Percentiles rank a stretch among this genome's conserved stretches.
These are phyloP conservation scores for Mycena vitilis DNA, from an alignment of 768 basidiomycete species.

Conservation along the genomic window DNA sequence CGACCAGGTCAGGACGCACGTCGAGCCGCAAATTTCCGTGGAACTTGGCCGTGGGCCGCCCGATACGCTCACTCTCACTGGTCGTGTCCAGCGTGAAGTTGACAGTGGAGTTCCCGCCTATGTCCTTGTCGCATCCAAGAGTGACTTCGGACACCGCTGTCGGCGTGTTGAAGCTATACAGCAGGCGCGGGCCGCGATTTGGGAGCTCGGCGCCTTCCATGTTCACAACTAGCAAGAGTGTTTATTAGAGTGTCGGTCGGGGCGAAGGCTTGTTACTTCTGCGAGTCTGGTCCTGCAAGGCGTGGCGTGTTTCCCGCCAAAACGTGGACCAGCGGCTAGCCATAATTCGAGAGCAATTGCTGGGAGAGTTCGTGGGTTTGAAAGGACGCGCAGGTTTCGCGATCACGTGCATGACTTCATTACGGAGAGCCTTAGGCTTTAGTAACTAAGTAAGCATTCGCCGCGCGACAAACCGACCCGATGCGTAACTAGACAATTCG, in stretches of 20 bases:
- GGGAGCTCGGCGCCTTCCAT: slow-evolving; percentile 84
- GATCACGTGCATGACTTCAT: slow-evolving; percentile 8
- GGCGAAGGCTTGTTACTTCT: slow-evolving; percentile 17
- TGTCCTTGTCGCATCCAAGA: slow-evolving; percentile 88
- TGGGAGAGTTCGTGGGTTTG: too few species aligned
- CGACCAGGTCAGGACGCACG: slow-evolving; percentile 75
- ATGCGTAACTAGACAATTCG: slow-evolving; percentile 4
- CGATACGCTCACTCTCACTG: slow-evolving; percentile 57
- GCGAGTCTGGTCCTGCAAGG: slow-evolving; percentile 24
- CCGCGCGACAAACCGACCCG: too few species aligned
- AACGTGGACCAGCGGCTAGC: slow-evolving; percentile 30
- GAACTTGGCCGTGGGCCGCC: slow-evolving; percentile 71
- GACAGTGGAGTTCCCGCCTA: slow-evolving; percentile 87
- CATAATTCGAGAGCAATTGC: slow-evolving; percentile 16
- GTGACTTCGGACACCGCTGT: slow-evolving; percentile 74
- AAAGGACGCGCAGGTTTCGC: not conserved
- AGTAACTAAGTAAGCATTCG: too few species aligned
- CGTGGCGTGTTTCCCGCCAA: slow-evolving; percentile 31
- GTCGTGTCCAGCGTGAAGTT: slow-evolving; percentile 76
- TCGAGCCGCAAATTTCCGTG: slow-evolving; percentile 82
- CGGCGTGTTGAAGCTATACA: slow-evolving; percentile 72
- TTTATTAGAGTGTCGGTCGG: slow-evolving; percentile 10
- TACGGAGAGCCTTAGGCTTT: too few species aligned
- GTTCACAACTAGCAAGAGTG: slow-evolving; percentile 63
- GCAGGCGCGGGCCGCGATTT: slow-evolving; percentile 67